phyloP scores from a whole-genome alignment of 2,329 filamentous ascomycete species.

The Thielaviopsis euricoi region DNA sequence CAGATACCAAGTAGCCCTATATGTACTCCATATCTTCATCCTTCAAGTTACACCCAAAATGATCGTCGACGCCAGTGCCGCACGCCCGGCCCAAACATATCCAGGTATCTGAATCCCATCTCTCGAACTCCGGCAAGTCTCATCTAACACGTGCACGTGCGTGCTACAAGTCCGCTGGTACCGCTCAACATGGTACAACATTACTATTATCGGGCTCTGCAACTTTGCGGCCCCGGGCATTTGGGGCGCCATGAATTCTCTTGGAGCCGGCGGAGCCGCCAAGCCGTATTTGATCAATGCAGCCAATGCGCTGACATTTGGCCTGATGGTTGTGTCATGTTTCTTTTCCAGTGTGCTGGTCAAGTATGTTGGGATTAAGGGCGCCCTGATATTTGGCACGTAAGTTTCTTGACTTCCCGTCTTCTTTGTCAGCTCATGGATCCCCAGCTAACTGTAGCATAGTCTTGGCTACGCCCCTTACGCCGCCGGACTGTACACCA shows the following conservation, averaged over 20 bases:
- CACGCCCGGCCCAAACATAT: too few species aligned
- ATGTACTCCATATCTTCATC: too few species aligned
- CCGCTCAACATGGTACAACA: slow-evolving; percentile 56
- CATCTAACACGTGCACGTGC: too few species aligned
- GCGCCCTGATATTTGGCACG: slow-evolving; percentile 48
- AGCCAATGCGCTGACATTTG: slow-evolving; percentile 56
- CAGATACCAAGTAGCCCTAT: too few species aligned
- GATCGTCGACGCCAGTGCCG: too few species aligned
- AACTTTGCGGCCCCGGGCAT: slow-evolving; percentile 56
- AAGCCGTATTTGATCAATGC: slow-evolving; percentile 48
- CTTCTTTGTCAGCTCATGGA: too few species aligned
- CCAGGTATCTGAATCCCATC: too few species aligned
- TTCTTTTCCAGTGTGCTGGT: slow-evolving; percentile 48
- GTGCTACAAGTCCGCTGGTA: slow-evolving; percentile 32
- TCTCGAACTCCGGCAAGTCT: too few species aligned
- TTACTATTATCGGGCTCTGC: slow-evolving; percentile 52
- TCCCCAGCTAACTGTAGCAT: too few species aligned
- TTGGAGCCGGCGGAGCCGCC: slow-evolving; percentile 52
- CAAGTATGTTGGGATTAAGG: slow-evolving; percentile 52
- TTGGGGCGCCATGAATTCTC: slow-evolving; percentile 57
- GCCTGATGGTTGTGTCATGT: slow-evolving; percentile 56
- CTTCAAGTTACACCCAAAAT: too few species aligned
- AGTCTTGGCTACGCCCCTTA: slow-evolving; percentile 51
- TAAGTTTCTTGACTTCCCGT: too few species aligned
- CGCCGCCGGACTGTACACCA: slow-evolving; percentile 53